phyloP scores from a whole-genome alignment of 306 rosid genomes.

The Cicer bijugum region DNA sequence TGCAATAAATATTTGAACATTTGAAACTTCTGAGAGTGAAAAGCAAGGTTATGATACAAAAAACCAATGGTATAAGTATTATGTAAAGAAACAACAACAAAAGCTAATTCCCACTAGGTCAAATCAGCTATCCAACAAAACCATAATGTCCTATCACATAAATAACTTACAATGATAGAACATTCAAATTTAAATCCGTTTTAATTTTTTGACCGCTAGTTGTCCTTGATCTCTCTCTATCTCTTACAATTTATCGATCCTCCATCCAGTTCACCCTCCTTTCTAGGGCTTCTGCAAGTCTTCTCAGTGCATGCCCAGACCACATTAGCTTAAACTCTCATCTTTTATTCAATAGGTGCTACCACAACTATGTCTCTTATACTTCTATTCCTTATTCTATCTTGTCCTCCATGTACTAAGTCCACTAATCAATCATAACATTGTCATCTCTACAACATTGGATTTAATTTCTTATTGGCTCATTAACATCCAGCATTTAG shows the following conservation, averaged over 20 bases:
- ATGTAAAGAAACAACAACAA: constrained; percentile 22
- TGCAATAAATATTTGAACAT: constrained; percentile 36
- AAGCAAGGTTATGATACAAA: not conserved
- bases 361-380: not conserved
- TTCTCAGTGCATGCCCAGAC: not conserved
- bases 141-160: not conserved
- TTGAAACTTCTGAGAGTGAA: not conserved
- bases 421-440: not conserved
- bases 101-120: not conserved
- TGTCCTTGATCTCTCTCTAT: constrained; percentile 14
- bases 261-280: not conserved
- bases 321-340: not conserved
- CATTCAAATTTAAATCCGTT: constrained; percentile 3
- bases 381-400: not conserved
- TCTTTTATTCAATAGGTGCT: not conserved
- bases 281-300: not conserved
- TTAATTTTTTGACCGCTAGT: constrained; percentile 3
- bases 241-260: not conserved
- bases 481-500: not conserved
- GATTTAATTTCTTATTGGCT: constrained; percentile 6
- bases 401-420: not conserved
- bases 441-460: not conserved
- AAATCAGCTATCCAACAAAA: not conserved
- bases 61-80: constrained; percentile 16
- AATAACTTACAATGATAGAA: not conserved